A percentile compares a stretch with the other conserved stretches of the same genome.
These are phyloP conservation scores for Pseudocercospora cruenta DNA, from an alignment of 2,329 filamentous ascomycete species.

Conservation along the genomic window DNA sequence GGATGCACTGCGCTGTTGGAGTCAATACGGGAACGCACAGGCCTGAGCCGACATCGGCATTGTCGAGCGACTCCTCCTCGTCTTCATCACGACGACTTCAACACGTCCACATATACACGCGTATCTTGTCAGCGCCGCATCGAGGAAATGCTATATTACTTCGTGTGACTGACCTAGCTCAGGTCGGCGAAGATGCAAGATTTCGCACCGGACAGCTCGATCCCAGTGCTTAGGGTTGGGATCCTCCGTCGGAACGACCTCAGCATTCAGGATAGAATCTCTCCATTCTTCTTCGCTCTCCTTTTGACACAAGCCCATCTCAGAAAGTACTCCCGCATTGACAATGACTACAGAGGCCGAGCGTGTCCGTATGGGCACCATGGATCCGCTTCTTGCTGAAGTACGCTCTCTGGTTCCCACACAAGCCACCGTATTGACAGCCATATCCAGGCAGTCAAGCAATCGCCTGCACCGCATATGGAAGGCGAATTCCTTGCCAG, in stretches of 20 bases:
- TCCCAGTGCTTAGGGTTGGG: neutral
- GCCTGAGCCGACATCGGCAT: neutral
- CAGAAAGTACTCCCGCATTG: neutral
- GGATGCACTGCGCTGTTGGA: too few relatives aligned
- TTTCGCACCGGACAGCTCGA: too few relatives aligned
- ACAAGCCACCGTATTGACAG: neutral
- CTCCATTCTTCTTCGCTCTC: neutral
- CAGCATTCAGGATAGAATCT: neutral
- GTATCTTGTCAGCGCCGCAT: neutral
- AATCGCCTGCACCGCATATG: neutral
- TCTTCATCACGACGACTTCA: too few relatives aligned
- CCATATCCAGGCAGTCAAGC: neutral
- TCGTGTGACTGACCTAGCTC: neutral
- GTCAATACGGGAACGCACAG: too few relatives aligned
- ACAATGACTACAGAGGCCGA: neutral
- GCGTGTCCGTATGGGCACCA: slow-evolving; percentile 1
- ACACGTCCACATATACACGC: neutral
- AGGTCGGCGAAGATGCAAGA: neutral
- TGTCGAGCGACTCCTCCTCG: neutral
- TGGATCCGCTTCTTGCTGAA: slow-evolving; percentile 1
- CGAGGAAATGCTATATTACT: neutral
- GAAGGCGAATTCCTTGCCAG: neutral
- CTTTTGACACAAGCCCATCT: neutral
- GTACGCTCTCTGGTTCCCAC: neutral
- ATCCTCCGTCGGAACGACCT: neutral